Evolutionary conservation across 1,284 basidiomycete genomes (phyloP).

Genomic region (Polyporus tsugae): DNA sequence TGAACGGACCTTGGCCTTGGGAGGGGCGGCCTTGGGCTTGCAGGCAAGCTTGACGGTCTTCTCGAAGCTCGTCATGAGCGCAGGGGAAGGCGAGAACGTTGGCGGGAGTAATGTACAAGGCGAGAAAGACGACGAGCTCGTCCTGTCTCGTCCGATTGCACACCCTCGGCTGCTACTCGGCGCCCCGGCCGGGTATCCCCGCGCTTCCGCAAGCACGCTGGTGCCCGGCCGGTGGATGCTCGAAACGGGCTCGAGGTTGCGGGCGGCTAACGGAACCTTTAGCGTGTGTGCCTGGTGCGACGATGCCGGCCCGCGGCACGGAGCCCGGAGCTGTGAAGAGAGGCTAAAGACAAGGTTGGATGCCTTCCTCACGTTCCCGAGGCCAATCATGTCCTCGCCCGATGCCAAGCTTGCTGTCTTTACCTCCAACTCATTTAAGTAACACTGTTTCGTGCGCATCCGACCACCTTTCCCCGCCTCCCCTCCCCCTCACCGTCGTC

Average conservation of each 20-base stretch:
- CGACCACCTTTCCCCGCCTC: constrained; percentile 8
- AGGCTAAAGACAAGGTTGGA: not conserved
- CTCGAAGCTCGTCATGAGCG: constrained; percentile 78
- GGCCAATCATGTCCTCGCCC: not conserved
- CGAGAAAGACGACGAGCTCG: constrained; percentile 23
- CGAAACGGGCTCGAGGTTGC: not conserved
- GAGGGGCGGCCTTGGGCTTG: constrained; percentile 93
- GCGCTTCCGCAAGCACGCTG: not conserved
- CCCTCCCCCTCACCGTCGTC: not conserved
- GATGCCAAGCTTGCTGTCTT: constrained; percentile 4
- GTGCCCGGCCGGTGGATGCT: not conserved
- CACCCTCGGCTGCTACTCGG: not conserved
- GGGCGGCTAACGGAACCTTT: not conserved
- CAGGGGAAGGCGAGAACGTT: constrained; percentile 18
- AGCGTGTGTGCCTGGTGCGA: not conserved
- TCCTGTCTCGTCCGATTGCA: constrained; percentile 5
- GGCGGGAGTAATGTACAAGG: constrained; percentile 27
- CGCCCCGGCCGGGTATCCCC: constrained; percentile 10
- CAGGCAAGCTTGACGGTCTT: constrained; percentile 92
- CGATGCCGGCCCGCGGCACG: not conserved
- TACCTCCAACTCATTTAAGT: not conserved
- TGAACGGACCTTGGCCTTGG: constrained; percentile 84
- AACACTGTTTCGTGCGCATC: not conserved
- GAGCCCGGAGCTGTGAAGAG: not conserved
- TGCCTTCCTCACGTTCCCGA: not conserved